A percentile compares a stretch with the other conserved stretches of the same genome.
Conservation (phyloP, 805 yeast species). For the Pichia californica region DNA sequence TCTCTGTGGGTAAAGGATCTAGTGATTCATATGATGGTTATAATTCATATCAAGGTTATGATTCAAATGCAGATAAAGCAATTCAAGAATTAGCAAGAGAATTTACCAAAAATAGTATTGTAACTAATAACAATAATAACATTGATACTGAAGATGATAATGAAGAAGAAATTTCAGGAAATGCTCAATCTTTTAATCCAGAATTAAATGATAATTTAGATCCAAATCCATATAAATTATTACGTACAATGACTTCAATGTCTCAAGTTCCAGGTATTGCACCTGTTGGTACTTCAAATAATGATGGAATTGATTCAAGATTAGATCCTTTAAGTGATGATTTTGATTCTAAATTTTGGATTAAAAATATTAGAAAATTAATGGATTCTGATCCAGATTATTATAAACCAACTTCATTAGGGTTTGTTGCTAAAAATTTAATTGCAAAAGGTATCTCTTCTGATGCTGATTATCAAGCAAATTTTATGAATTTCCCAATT, state of each 20-base stretch:
- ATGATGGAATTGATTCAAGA: conserved; percentile 28
- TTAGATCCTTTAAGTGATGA: conserved; percentile 55
- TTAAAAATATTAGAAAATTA: conserved; percentile 53
- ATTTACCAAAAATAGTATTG: conserved; percentile 20
- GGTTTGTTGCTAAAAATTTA: conserved; percentile 52
- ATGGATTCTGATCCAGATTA: conserved; percentile 50
- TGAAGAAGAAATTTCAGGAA: background rate
- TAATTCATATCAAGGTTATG: conserved; percentile 33
- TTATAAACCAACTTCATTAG: conserved; percentile 54
- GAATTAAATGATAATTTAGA: too few species aligned
- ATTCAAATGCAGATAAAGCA: conserved; percentile 25
- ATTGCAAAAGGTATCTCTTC: conserved; percentile 60
- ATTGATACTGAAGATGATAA: conserved; percentile 1
- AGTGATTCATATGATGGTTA: conserved; percentile 8
- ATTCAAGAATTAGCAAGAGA: conserved; percentile 39
- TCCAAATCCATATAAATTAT: conserved; percentile 12
- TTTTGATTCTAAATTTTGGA: conserved; percentile 60
- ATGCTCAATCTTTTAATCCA: background rate
- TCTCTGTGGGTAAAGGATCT: conserved; percentile 22
- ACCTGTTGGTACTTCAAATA: conserved; percentile 28
- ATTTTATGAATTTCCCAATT: conserved; percentile 39
- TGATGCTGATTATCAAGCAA: conserved; percentile 62
- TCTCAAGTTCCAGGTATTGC: conserved; percentile 44
- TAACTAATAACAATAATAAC: background rate
- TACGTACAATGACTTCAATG: conserved; percentile 41